Base-by-base conservation (phyloP, 805 yeast genomes). In the Blastobotrys parvus region DNA sequence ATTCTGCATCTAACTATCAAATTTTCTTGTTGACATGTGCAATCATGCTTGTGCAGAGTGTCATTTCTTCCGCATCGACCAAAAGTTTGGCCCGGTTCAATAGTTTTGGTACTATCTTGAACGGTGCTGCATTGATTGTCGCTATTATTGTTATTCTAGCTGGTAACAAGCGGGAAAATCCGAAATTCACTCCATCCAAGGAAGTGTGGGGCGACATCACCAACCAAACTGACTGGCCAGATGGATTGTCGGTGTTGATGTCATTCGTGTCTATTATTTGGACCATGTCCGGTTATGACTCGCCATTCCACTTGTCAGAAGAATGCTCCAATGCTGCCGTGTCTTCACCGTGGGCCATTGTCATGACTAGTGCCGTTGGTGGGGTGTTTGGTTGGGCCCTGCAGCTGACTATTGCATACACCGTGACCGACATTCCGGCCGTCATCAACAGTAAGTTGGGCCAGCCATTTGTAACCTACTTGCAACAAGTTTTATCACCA, bases 221-320 rank as follows among this genome's bases (percentile, higher is more conserved):
- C 21, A 77, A 77, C 54, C 60, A 59, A 39, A 65, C 78, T 29
- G 71, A 68, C 29, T 80, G 83, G 79, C 69, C 77, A 7, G 62
- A 58, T 29, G 85, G 84, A 23, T 77, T 80, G 75, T 71, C 75
- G 37, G 74, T 67, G 58, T 52, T 67, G 45, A 60, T 69, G 45
- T 59, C 78, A 50, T 74, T 78, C 70, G 71, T 78, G 75, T 79
- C 86, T 0, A 78, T 80, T 1, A 72, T 80, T 45, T 82, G 89
- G 88, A 78, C 85, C 16, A 80, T 81, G 56, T 82, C 83, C 20
- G 78, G 82, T 0, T 80, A 79, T 58, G 88, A 81, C 58, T 74
- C 83, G 5, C 77, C 81, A 53, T 77, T 81, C 40, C 87, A 81
- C 63, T 75, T 79, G 75, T 69, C 81, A 18, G 89, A 81, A 59